These are phyloP conservation scores for Boechera divaricarpa DNA, from an alignment of 345 rosid genomes.

Conservation along the genomic window DNA sequence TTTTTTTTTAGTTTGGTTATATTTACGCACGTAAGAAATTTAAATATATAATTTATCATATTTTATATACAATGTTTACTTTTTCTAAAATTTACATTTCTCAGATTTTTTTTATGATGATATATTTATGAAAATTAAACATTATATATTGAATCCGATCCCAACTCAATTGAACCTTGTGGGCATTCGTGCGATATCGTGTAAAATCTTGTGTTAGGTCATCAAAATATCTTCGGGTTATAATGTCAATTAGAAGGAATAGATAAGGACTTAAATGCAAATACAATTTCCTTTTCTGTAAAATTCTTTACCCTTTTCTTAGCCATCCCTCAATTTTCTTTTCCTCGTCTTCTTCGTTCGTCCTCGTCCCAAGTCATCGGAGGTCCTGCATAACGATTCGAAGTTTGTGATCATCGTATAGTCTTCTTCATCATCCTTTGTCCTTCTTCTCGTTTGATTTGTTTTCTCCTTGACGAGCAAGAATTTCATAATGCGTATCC, in stretches of 20 bases:
- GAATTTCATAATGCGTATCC: slow-evolving; percentile 28
- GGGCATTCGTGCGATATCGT: slow-evolving; percentile 25
- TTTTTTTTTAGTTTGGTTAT: neutral
- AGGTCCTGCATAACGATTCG: slow-evolving; percentile 27
- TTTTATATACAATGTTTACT: too few relatives aligned
- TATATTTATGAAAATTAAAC: neutral
- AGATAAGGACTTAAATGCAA: slow-evolving; percentile 29
- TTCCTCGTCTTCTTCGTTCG: slow-evolving; percentile 39
- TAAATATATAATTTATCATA: neutral
- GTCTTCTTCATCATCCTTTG: neutral
- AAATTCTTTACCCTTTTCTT: neutral
- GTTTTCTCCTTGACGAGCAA: slow-evolving; percentile 7
- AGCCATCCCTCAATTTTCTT: neutral
- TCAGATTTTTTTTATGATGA: neutral
- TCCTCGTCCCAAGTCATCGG: slow-evolving; percentile 40
- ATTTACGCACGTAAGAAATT: neutral
- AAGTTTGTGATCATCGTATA: slow-evolving; percentile 22
- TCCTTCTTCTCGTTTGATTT: neutral
- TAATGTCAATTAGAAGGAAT: slow-evolving; percentile 1
- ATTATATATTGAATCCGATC: neutral
- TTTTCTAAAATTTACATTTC: neutral
- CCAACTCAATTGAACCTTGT: neutral
- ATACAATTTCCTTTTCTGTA: neutral
- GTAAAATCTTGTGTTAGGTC: neutral
- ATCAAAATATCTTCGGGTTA: neutral